Percentiles rank a stretch among this genome's conserved stretches.
Conservation (phyloP, 2,329 filamentous ascomycete genomes). For the Sarocladium oryzae region DNA sequence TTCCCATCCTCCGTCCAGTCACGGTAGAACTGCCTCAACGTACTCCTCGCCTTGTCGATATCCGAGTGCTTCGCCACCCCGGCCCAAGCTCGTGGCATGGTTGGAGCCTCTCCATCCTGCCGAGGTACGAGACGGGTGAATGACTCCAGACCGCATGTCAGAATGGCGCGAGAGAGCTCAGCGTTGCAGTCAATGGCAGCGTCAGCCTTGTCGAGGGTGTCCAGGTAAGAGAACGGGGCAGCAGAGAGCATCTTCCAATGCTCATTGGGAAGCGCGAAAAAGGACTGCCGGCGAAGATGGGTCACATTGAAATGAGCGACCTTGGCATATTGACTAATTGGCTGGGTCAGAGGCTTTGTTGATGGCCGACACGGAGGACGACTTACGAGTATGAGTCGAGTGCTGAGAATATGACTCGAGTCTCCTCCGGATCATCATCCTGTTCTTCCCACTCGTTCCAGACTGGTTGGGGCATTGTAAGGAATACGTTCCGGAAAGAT, state of each 20-base stretch:
- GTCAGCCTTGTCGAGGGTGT: conserved; percentile 73
- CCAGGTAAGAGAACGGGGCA: conserved; percentile 76
- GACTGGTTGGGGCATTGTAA: background rate
- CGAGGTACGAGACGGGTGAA: conserved; percentile 49
- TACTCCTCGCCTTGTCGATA: conserved; percentile 86
- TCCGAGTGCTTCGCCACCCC: conserved; percentile 66
- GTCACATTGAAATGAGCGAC: conserved; percentile 85
- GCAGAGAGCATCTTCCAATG: conserved; percentile 80
- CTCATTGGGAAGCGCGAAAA: conserved; percentile 78
- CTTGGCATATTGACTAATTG: conserved; percentile 70
- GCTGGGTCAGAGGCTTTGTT: background rate
- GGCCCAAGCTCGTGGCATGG: conserved; percentile 58
- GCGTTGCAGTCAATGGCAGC: conserved; percentile 86
- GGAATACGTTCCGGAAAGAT: background rate
- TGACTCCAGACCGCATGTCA: conserved; percentile 59
- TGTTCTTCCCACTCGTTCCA: conserved; percentile 7
- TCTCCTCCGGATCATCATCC: conserved; percentile 65
- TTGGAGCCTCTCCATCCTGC: conserved; percentile 32
- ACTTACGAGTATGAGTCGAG: conserved; percentile 86
- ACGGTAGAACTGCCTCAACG: conserved; percentile 86
- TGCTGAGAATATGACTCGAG: conserved; percentile 70
- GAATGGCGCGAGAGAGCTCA: conserved; percentile 71
- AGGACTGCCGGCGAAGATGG: conserved; percentile 81
- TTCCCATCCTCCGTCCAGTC: conserved; percentile 84
- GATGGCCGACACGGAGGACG: background rate